Percentiles rank a stretch among this genome's conserved stretches.
Evolutionary conservation across 2,329 filamentous ascomycete species (phyloP).

Genomic region (Colletotrichum salicis): DNA sequence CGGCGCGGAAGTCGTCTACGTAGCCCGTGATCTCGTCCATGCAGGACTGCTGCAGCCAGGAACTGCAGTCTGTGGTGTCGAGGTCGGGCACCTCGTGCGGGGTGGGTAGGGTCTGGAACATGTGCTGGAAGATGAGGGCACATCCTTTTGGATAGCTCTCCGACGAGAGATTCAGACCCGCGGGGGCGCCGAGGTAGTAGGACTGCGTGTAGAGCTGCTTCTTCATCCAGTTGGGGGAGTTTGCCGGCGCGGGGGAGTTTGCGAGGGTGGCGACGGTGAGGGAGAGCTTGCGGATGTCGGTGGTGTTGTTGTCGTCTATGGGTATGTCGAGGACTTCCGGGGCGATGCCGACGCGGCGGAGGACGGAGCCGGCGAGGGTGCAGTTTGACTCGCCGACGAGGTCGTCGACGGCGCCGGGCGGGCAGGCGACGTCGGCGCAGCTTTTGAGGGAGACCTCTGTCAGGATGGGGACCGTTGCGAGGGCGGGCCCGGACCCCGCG

Average conservation of each 20-base stretch:
- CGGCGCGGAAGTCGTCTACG: slow-evolving; percentile 33
- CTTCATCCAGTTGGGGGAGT: slow-evolving; percentile 23
- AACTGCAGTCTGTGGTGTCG: slow-evolving; percentile 32
- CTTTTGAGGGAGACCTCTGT: slow-evolving; percentile 29
- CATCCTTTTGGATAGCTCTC: slow-evolving; percentile 29
- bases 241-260: not conserved
- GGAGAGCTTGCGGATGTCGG: slow-evolving; percentile 31
- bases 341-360: slow-evolving; percentile 33
- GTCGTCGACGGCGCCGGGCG: slow-evolving; percentile 24
- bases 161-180: slow-evolving; percentile 19
- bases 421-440: slow-evolving; percentile 30
- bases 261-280: slow-evolving; percentile 27
- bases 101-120: slow-evolving; percentile 32
- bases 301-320: slow-evolving; percentile 30
- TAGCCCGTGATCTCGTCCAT: slow-evolving; percentile 36
- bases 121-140: slow-evolving; percentile 34
- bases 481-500: slow-evolving; percentile 29
- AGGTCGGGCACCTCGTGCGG: slow-evolving; percentile 28
- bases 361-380: slow-evolving; percentile 32
- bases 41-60: slow-evolving; percentile 35
- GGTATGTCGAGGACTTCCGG: slow-evolving; percentile 33
- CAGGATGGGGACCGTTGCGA: slow-evolving; percentile 34
- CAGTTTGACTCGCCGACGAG: slow-evolving; percentile 34
- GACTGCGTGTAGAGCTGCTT: slow-evolving; percentile 34
- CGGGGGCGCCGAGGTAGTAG: slow-evolving; percentile 32